These are phyloP conservation scores for Lantana camara DNA, from an alignment of 257 asterid genomes.

Conservation along the genomic window DNA sequence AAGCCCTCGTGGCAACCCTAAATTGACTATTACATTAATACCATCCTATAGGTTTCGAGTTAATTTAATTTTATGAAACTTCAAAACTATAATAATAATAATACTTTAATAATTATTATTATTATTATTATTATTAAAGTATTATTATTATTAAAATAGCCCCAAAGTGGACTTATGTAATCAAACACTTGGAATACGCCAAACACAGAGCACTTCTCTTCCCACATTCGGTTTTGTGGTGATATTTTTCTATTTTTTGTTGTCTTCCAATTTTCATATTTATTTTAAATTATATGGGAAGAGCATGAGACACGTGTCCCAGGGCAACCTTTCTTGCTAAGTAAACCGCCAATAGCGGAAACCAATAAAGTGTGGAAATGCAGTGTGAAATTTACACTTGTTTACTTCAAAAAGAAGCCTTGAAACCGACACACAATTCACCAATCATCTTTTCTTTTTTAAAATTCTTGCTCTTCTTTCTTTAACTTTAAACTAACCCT, in stretches of 20 bases:
- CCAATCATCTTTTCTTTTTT: constrained; percentile 4
- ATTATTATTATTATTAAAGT: too few relatives aligned
- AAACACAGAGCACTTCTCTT: constrained; percentile 25
- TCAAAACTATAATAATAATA: too few relatives aligned
- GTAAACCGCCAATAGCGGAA: constrained; percentile 31
- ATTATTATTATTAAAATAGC: too few relatives aligned
- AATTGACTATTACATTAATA: too few relatives aligned
- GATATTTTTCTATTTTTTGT: neutral
- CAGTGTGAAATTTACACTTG: constrained; percentile 24
- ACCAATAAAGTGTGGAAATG: constrained; percentile 32
- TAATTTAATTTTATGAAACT: too few relatives aligned
- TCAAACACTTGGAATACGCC: constrained; percentile 23
- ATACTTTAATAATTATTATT: too few relatives aligned
- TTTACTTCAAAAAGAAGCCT: constrained; percentile 15
- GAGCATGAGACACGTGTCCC: constrained; percentile 30
- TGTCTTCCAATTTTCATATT: neutral
- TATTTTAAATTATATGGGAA: constrained; percentile 13
- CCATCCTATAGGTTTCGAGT: too few relatives aligned
- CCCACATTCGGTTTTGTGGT: constrained; percentile 31
- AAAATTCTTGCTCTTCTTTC: neutral
- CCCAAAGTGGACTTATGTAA: too few relatives aligned
- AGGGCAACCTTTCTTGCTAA: constrained; percentile 43
- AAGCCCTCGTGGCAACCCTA: too few relatives aligned
- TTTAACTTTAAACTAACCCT: too few relatives aligned
- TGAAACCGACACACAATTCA: constrained; percentile 30